Evolutionary conservation across 176 grass and related monocot genomes (phyloP).

Genomic region (Avena sativa): DNA sequence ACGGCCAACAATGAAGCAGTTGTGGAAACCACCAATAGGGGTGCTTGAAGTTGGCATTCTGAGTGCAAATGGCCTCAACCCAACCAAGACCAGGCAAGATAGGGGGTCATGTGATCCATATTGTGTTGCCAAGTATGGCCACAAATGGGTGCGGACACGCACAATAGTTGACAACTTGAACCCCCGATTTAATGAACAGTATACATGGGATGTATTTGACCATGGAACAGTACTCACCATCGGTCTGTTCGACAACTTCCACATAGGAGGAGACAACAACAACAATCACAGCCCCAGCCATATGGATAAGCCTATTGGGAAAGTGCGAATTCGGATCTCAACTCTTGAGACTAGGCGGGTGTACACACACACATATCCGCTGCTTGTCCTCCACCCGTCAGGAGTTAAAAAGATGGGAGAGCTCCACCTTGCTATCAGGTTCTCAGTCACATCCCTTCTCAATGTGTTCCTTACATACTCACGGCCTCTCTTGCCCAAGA

Average conservation of each 20-base stretch:
- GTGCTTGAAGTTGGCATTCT: conserved; percentile 94
- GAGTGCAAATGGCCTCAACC: conserved; percentile 65
- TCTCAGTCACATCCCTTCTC: conserved; percentile 74
- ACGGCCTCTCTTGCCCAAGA: conserved; percentile 83
- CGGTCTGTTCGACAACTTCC: conserved; percentile 86
- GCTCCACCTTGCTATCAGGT: conserved; percentile 84
- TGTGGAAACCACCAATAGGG: conserved; percentile 86
- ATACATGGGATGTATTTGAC: conserved; percentile 90
- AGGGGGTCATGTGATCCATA: conserved; percentile 84
- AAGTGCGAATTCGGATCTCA: conserved; percentile 85
- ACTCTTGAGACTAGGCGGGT: conserved; percentile 76
- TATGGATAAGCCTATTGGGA: conserved; percentile 76
- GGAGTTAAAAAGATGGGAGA: conserved; percentile 98
- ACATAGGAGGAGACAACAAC: conserved; percentile 47
- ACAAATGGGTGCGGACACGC: conserved; percentile 94
- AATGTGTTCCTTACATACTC: conserved; percentile 71
- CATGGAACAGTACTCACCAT: conserved; percentile 90
- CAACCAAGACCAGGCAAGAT: conserved; percentile 64
- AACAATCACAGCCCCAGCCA: conserved; percentile 7
- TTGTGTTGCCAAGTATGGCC: conserved; percentile 95
- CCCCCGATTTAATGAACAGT: conserved; percentile 93
- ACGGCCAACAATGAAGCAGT: conserved; percentile 85
- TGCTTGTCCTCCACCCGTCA: conserved; percentile 81
- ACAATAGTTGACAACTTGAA: conserved; percentile 68
- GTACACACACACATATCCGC: conserved; percentile 83